phyloP scores from a whole-genome alignment of 106 monocot genomes.

The Hemerocallis citrina region DNA sequence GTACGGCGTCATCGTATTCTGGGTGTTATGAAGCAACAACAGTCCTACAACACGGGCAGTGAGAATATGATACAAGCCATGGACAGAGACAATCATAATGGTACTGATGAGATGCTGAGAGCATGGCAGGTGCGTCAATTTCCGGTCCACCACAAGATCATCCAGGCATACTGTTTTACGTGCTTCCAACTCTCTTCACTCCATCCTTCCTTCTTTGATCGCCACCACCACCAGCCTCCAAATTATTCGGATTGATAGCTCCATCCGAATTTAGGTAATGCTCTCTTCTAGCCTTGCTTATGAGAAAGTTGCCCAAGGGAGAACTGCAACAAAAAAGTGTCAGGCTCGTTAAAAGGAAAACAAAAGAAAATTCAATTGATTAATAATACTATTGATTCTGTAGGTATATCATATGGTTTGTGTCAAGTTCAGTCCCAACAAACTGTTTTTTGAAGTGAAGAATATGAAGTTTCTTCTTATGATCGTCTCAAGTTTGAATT shows the following conservation, averaged over 20 bases:
- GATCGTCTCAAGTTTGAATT: too few species aligned
- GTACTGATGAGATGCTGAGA: conserved; percentile 37
- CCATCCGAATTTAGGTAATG: not conserved
- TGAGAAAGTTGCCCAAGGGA: not conserved
- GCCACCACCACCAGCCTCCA: not conserved
- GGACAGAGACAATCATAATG: conserved; percentile 33
- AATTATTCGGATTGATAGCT: not conserved
- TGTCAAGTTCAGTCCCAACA: too few species aligned
- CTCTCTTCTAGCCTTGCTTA: not conserved
- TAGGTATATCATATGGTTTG: too few species aligned
- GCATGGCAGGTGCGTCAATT: conserved; percentile 42
- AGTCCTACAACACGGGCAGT: conserved; percentile 33
- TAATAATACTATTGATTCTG: too few species aligned
- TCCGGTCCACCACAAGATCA: conserved; percentile 10
- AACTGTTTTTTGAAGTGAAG: too few species aligned
- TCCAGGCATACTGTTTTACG: conserved; percentile 45
- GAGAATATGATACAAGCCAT: conserved; percentile 23
- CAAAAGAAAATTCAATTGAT: too few species aligned
- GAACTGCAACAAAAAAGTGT: not conserved
- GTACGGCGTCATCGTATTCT: too few species aligned
- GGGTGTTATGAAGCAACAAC: conserved; percentile 1
- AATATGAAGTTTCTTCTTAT: too few species aligned
- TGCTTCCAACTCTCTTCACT: conserved; percentile 17
- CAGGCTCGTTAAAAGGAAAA: too few species aligned
- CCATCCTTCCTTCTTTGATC: not conserved